A percentile compares a stretch with the other conserved stretches of the same genome.
Conservation (phyloP, 805 yeast genomes). For the Huiozyma naganishii region DNA sequence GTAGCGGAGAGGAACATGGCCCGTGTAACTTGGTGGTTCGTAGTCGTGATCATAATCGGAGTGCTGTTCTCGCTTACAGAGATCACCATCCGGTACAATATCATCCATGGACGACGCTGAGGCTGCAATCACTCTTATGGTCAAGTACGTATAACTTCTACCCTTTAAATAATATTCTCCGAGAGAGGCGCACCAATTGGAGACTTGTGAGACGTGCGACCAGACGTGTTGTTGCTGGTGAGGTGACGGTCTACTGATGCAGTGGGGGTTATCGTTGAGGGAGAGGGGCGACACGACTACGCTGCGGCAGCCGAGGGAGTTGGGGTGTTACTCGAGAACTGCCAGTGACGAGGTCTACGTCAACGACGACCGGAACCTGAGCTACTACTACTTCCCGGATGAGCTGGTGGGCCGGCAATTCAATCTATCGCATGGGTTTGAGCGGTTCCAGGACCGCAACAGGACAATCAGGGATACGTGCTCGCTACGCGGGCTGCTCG, state of each 20-base stretch:
- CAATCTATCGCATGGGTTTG: slow-evolving; percentile 59
- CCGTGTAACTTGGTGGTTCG: slow-evolving; percentile 82
- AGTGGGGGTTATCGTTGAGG: not conserved
- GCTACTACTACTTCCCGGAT: slow-evolving; percentile 79
- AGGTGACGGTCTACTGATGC: too few species aligned
- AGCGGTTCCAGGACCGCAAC: slow-evolving; percentile 43
- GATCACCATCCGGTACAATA: slow-evolving; percentile 47
- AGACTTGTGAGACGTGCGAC: too few species aligned
- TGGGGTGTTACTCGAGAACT: slow-evolving; percentile 55
- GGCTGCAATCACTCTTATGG: not conserved
- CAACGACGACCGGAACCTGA: slow-evolving; percentile 42
- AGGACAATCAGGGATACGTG: slow-evolving; percentile 38
- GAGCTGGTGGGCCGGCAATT: slow-evolving; percentile 42
- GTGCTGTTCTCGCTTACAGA: slow-evolving; percentile 68
- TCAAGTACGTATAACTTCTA: not conserved
- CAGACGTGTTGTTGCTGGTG: too few species aligned
- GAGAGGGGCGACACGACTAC: slow-evolving; percentile 35
- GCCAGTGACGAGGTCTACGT: slow-evolving; percentile 38
- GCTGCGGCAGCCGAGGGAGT: slow-evolving; percentile 75
- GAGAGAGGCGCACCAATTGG: too few species aligned
- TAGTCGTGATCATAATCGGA: slow-evolving; percentile 68
- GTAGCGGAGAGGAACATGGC: slow-evolving; percentile 90
- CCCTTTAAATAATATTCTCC: not conserved
- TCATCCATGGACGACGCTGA: slow-evolving; percentile 26
- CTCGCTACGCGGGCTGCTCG: slow-evolving; percentile 43